Base-by-base conservation (phyloP, 441 rosid genomes). In the Eutrema salsugineum region DNA sequence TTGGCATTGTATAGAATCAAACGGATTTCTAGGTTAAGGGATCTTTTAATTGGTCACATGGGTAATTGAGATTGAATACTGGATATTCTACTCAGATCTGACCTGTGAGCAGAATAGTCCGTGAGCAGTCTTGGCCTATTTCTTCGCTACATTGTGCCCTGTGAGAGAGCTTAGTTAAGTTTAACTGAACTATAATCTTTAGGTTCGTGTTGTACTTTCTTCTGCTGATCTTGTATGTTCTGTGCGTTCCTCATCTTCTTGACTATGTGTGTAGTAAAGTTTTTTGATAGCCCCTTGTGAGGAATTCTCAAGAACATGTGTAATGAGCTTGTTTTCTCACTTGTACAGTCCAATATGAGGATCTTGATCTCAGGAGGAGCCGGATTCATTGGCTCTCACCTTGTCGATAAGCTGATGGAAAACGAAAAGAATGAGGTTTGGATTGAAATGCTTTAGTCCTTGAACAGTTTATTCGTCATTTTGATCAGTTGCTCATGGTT, bases 281-380 rank as follows among this genome's bases (percentile, higher is more conserved):
- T 30, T 6, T 32, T 55, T 33, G 39, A 32, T 9, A 2, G 15
- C 8, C 7, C 46, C 6, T 24, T 24, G 27, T 4, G 27, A 24
- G 27, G 27, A 24, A 3, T n/a, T n/a, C n/a, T n/a, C n/a, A n/a
- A n/a, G n/a, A n/a, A n/a, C n/a, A n/a, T n/a, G n/a, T n/a, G n/a
- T n/a, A n/a, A n/a, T n/a, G n/a, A n/a, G n/a, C n/a, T n/a, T n/a
- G n/a, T n/a, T 53, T 72, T 51, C 24, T 43, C 47, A 44, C 64
- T 60, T 42, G 43, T 75, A 67, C 85, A 91, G 97, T 84, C 98
- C 19, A 91, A 93, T 63, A 85, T 93, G 97, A 89, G 98, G 77
- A 91, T 93, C 78, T 83, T 93, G 84, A 86, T 91, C 17, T 88
- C 94, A 15, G 98, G 98, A 68, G 96, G 97, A 77, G 94, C 98